Evolutionary conservation across 78 protist species (phyloP), one percentile per base, ranked within the genome.

Genomic region (Dictyostelium capitatum): DNA sequence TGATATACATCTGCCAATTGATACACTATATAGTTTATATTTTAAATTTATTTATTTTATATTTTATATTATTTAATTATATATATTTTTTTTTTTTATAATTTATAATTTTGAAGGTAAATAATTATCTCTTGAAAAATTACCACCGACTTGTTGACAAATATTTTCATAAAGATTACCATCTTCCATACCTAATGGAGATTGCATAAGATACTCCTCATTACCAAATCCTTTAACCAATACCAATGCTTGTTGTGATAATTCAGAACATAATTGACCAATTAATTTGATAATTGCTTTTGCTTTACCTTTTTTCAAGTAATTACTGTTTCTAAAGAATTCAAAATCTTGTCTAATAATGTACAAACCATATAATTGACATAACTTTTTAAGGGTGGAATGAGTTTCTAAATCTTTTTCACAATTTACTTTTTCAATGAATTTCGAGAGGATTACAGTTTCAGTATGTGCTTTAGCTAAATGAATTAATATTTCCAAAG

Each of bases 161-260:
- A 87, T 87, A 77, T 87, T 87, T 51, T 87, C 93, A 65, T 87
- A 87, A 3, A 87, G 64, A 51, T 87, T 84, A 48, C 93, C 93
- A 28, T 87, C 84, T 23, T 62, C 62, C 43, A 47, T 41, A 59
- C 93, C 93, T 5, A 87, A 12, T 19, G 93, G 84, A 7, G 85
- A 46, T 5, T 87, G 67, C 51, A 87, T 74, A 0, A 87, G 12
- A 6, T 53, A 46, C 32, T 87, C 84, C 37, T 87, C 93, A 65
- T 87, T 74, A 48, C 84, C 93, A 41, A 77, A 87, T 32, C 93
- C 93, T 53, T 56, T 80, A 0, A 87, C 84, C 28, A 87, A 65
- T 10, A 48, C 23, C 47, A 65, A 4, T 19, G 85, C 50, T 15
- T 87, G 64, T 32, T 65, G 70, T 8, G 93, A 74, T 25, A 87